These are phyloP conservation scores for Boletus rufocinnamomeus DNA, from an alignment of 768 basidiomycete species.

Conservation along the genomic window DNA sequence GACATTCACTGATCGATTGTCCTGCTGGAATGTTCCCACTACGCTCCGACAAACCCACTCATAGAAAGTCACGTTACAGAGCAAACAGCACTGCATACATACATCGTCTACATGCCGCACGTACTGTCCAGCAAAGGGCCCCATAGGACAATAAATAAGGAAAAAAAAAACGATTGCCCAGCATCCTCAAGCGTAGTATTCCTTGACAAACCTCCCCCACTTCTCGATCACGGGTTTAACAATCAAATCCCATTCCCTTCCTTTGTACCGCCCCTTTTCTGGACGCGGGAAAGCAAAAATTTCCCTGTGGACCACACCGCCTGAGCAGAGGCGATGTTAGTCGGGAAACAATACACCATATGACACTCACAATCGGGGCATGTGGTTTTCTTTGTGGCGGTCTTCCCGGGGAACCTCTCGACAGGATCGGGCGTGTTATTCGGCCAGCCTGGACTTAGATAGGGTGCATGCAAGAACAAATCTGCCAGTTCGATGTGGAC, in stretches of 20 bases:
- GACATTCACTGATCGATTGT: background rate
- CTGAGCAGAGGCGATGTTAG: conserved; percentile 33
- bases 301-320: conserved; percentile 67
- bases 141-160: too few species aligned
- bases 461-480: conserved; percentile 55
- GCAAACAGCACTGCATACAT: too few species aligned
- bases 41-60: too few species aligned
- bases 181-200: conserved; percentile 30
- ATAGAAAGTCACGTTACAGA: too few species aligned
- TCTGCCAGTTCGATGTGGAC: conserved; percentile 82
- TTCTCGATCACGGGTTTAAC: conserved; percentile 76
- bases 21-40: too few species aligned
- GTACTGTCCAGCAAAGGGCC: too few species aligned
- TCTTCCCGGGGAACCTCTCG: conserved; percentile 20
- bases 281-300: conserved; percentile 74
- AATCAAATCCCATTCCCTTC: conserved; percentile 72
- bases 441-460: conserved; percentile 56
- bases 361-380: conserved; percentile 49
- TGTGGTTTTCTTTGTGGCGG: conserved; percentile 18
- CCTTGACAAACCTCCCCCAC: conserved; percentile 68
- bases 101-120: too few species aligned
- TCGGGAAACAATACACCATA: background rate
- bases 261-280: conserved; percentile 51
- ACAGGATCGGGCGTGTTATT: conserved; percentile 34
- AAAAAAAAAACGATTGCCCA: too few species aligned